phyloP scores from a whole-genome alignment of 768 basidiomycete species.

The Paxillus ammoniavirescens region DNA sequence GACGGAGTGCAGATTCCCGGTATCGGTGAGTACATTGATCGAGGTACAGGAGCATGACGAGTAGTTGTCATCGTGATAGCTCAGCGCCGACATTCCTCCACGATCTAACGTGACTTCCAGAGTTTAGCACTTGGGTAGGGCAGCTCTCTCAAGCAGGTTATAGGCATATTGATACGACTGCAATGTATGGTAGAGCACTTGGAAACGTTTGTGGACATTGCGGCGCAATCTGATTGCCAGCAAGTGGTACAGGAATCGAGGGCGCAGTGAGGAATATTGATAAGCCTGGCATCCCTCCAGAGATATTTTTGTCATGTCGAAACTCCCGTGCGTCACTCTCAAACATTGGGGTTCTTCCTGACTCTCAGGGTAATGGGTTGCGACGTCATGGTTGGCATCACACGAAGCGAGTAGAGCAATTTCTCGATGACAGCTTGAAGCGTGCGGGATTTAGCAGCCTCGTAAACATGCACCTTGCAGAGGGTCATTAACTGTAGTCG shows the following conservation, averaged over 20 bases:
- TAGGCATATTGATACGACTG: conserved; percentile 43
- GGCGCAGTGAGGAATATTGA: no score
- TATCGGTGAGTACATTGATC: conserved; percentile 24
- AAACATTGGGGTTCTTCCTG: not conserved
- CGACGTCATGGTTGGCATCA: conserved; percentile 21
- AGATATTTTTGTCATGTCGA: conserved; percentile 50
- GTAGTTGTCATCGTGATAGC: not conserved
- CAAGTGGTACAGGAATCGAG: conserved; percentile 34
- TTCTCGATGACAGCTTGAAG: conserved; percentile 34
- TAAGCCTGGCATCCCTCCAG: conserved; percentile 49
- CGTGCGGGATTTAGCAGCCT: conserved; percentile 40
- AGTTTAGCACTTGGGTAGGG: conserved; percentile 1
- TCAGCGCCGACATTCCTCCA: not conserved
- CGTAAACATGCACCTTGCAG: not conserved
- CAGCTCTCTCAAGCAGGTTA: conserved; percentile 35
- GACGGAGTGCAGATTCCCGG: conserved; percentile 23
- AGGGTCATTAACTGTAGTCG: not conserved
- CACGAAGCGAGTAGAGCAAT: conserved; percentile 34
- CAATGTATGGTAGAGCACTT: conserved; percentile 28
- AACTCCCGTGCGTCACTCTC: conserved; percentile 35
- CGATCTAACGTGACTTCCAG: not conserved
- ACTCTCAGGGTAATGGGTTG: not conserved
- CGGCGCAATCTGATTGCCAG: not conserved
- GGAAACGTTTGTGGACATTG: not conserved
- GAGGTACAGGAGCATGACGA: not conserved